Evolutionary conservation across 2,329 filamentous ascomycete species (phyloP), one percentile per base, ranked within the genome.

Genomic region (Calonectria honghensis): DNA sequence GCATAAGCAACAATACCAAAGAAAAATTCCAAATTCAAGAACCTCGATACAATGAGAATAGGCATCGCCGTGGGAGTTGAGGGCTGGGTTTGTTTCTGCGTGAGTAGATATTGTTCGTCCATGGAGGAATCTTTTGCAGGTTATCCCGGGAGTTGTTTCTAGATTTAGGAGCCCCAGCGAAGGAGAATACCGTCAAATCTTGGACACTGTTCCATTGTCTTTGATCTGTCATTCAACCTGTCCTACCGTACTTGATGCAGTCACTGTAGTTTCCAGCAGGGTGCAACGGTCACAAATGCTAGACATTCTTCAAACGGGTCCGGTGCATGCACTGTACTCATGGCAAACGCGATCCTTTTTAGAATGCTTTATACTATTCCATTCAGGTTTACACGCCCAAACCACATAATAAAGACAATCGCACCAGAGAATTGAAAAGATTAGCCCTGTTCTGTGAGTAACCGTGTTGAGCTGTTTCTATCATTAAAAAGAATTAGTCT

Each of bases 1-100:
- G 87, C 90, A 75, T 83, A 78, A 78, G 57, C 37, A 24, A 68
- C 61, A 73, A 72, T 41, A 65, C 64, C 76, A 35, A 73, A 68
- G 64, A 54, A 68, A 73, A 54, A 69, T 29, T 50, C 24, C 66
- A 66, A 74, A 63, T 68, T 64, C 68, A 70, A 59, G 59, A 54
- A 75, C 48, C 65, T 68, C 72, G 27, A 72, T 65, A 69, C 63
- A 69, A 68, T 31, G 51, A 74, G 61, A 41, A 69, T 59, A 68
- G 70, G 69, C 75, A 69, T 69, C 68, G 63, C 52, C 41, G 54
- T 57, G 59, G 66, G 73, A 73, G 73, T 70, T 66, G 68, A 73
- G 63, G 73, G 50, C 70, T 57, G 61, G 67, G 66, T 72, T 70
- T 69, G 54, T 67, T 68, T 74, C 51, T 57, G 52, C 73, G 57